Percentiles rank a stretch among this genome's conserved stretches.
Conservation (phyloP, 2,329 filamentous ascomycete species). For the Keithomyces neogunnii region DNA sequence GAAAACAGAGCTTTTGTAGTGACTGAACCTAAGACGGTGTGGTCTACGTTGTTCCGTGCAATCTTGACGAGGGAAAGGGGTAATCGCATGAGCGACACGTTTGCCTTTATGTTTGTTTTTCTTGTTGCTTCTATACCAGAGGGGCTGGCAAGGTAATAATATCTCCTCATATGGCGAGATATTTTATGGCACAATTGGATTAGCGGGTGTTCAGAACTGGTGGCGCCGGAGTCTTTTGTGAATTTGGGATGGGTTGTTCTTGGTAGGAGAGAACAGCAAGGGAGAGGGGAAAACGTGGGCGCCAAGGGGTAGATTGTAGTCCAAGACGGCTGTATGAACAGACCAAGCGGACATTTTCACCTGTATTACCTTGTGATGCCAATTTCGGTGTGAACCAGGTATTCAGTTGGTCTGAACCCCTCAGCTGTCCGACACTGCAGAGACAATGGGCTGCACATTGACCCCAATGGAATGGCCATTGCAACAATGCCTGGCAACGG, state of each 20-base stretch:
- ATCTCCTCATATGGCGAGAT: neutral
- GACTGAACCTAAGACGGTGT: no score
- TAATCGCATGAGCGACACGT: neutral
- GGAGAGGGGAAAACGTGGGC: neutral
- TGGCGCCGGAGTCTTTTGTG: neutral
- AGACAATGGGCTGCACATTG: no score
- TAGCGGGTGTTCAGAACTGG: neutral
- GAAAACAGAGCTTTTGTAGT: no score
- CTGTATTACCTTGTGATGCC: neutral
- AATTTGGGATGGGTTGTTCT: neutral
- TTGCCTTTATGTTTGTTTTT: neutral
- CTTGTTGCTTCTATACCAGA: conserved; percentile 3
- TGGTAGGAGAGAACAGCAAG: neutral
- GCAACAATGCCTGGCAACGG: no score
- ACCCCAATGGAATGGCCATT: no score
- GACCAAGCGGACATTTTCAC: neutral
- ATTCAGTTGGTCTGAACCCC: conserved; percentile 9
- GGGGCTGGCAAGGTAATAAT: neutral
- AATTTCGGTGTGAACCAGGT: conserved; percentile 11
- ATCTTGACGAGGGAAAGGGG: neutral
- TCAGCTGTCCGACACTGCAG: neutral
- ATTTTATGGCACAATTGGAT: neutral
- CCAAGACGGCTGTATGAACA: neutral
- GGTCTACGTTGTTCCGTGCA: no score
- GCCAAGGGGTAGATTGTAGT: neutral